Evolutionary conservation across 768 basidiomycete genomes (phyloP), one percentile per base, ranked within the genome.

Genomic region (Coprinopsis sp.): DNA sequence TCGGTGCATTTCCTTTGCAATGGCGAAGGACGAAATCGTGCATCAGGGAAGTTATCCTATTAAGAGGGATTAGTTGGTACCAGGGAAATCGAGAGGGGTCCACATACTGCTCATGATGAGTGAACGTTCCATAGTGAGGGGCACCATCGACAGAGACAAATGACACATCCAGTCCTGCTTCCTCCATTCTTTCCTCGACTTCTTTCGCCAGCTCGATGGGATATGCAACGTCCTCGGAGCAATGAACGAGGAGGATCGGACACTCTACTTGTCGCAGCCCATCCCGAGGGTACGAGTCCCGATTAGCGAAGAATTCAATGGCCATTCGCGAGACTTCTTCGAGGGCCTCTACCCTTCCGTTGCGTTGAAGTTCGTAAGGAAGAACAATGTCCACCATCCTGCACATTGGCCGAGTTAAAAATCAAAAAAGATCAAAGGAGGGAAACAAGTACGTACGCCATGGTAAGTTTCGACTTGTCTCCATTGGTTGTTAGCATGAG

Each of bases 91-190:
- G 37, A 23, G 7, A 37, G 33, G 24, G 25, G 31, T 7, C 6
- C 22, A 56, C 59, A 45, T 36, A 70, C 67, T 58, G 47, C 14
- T 59, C 53, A 12, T 61, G 48, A 46, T 70, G 59, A 11, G 67
- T 69, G 7, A 65, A 59, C 34, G 55, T 54, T 2, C 69, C 69
- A 38, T 67, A 69, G 50, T 70, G 69, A 3, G 68, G 63, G 7
- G 69, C 69, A 7, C 57, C 58, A 6, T 56, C 47, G 4, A 69
- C 53, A 1, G 47, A 44, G 1, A 56, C 29, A 1, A 70, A 23
- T 3, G 54, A 52, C n/a, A 58, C 66, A 12, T 61, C 42, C 3
- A 69, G 44, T 0, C 58, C 62, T 1, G 64, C 66, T 19, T 56
- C 48, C 14, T 46, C 31, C n/a, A 69, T 45, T 2, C 47, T 33